Evolutionary conservation across 1,284 basidiomycete genomes (phyloP), one percentile per base, ranked within the genome.

Genomic region (Violaceomyces palustris): DNA sequence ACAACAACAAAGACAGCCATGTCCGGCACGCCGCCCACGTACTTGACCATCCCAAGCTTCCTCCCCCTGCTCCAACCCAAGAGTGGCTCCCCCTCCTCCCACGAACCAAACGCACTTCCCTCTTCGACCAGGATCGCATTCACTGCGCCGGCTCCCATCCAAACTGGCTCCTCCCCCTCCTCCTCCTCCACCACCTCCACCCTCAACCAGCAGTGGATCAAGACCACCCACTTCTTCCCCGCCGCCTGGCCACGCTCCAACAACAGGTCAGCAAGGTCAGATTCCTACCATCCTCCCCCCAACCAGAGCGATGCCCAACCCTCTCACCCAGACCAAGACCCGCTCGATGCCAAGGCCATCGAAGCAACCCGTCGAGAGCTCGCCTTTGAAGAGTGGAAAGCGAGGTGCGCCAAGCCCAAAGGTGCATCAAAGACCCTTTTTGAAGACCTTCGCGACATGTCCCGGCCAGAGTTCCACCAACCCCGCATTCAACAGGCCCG

Each of bases 181-280:
- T 57, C 53, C 1, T 49, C 56, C 25, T 33, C 43, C 19, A 37
- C 50, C 11, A 36, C 42, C 18, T 63, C 50, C 14, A 21, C 54
- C 43, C 15, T 39, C 48, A 18, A 57, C 74, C 42, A 45, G 40
- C 21, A 65, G 10, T 83, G 77, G 66, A 71, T 61, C 12, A 64
- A 79, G 4, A 80, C 80, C 1, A 84, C 84, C 0, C 87, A 90
- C 62, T 68, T 88, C 25, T 73, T 87, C n/a, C 85, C 86, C 0
- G 82, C 84, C 5, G 82, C 84, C 0, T 80, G 80, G 63, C 80
- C 86, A 3, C 79, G 85, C 9, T 77, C 78, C 11, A 52, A 48
- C 44, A 55, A 27, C 1, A 42, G 44, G 5, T 60, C 57, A 8
- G 52, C 57, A 27, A 35, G 43, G 57, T 47, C 46, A 22, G 50